phyloP scores from a whole-genome alignment of 2,329 filamentous ascomycete species.

The Nemania sp. region DNA sequence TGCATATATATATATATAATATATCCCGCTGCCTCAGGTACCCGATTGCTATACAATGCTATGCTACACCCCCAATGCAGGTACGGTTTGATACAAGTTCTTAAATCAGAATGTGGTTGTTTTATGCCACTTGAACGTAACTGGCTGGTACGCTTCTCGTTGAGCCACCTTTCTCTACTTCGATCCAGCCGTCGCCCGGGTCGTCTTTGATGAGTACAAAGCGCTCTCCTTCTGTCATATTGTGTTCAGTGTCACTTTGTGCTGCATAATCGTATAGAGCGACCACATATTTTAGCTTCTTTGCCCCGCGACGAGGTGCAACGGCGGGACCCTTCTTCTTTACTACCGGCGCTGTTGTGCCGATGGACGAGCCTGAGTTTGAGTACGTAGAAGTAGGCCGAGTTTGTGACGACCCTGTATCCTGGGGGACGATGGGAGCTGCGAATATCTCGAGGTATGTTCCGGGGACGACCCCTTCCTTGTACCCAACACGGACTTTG shows the following conservation, averaged over 20 bases:
- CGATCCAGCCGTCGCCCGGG: slow-evolving; percentile 93
- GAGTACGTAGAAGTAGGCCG: slow-evolving; percentile 83
- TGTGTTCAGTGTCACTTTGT: slow-evolving; percentile 86
- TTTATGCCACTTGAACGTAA: slow-evolving; percentile 77
- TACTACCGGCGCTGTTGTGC: slow-evolving; percentile 54
- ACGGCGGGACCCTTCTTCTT: slow-evolving; percentile 95
- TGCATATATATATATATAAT: slow-evolving; percentile 25
- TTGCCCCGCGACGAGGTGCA: slow-evolving; percentile 88
- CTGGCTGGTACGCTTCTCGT: slow-evolving; percentile 93
- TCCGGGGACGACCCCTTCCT: slow-evolving; percentile 88
- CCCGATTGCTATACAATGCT: slow-evolving; percentile 36
- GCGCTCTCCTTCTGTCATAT: slow-evolving; percentile 88
- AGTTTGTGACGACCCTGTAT: slow-evolving; percentile 58
- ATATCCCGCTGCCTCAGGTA: slow-evolving; percentile 13
- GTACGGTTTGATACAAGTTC: slow-evolving; percentile 13
- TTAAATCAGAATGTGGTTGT: neutral
- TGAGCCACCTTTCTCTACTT: slow-evolving; percentile 90
- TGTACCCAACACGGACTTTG: slow-evolving; percentile 79
- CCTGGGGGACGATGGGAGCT: slow-evolving; percentile 59
- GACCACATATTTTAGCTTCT: slow-evolving; percentile 93
- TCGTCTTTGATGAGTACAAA: slow-evolving; percentile 92
- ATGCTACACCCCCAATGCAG: slow-evolving; percentile 14
- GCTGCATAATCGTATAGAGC: slow-evolving; percentile 93
- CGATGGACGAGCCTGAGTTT: slow-evolving; percentile 77
- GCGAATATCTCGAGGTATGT: slow-evolving; percentile 80